Percentiles rank a stretch among this genome's conserved stretches.
Conservation (phyloP, 352 stramenopile genomes). For the Globisporangium apiculatum region DNA sequence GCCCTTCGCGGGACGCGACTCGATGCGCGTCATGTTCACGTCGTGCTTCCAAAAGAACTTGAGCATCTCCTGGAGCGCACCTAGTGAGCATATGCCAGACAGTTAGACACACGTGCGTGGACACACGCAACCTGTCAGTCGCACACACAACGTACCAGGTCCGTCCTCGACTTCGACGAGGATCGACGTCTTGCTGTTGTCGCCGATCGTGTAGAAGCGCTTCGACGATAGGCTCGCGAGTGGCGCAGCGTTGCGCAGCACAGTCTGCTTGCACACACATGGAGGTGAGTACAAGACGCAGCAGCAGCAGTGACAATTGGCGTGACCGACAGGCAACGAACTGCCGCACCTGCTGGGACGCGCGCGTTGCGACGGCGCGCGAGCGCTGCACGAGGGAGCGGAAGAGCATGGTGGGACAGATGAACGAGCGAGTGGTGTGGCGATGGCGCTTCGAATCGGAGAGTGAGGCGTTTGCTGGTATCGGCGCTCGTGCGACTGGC, state of each 20-base stretch:
- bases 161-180: constrained; percentile 70
- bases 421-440: background rate
- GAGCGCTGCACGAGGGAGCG: constrained; percentile 7
- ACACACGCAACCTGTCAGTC: background rate
- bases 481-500: background rate
- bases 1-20: constrained; percentile 88
- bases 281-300: background rate
- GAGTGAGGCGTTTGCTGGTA: constrained; percentile 1
- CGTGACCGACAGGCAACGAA: background rate
- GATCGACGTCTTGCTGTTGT: constrained; percentile 71
- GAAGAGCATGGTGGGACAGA: constrained; percentile 3
- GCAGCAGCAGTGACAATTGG: too few relatives aligned
- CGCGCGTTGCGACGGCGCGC: constrained; percentile 1
- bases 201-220: constrained; percentile 17
- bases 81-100: constrained; percentile 9
- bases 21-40: constrained; percentile 95
- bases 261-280: background rate
- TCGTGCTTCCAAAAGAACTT: constrained; percentile 97
- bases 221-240: background rate
- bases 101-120: background rate
- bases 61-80: constrained; percentile 92
- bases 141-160: constrained; percentile 15
- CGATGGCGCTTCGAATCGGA: constrained; percentile 1
- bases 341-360: constrained; percentile 1
- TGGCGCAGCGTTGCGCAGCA: constrained; percentile 2